A percentile compares a stretch with the other conserved stretches of the same genome.
Evolutionary conservation across 2,329 filamentous ascomycete species (phyloP).

Genomic region (Amphichorda felina): DNA sequence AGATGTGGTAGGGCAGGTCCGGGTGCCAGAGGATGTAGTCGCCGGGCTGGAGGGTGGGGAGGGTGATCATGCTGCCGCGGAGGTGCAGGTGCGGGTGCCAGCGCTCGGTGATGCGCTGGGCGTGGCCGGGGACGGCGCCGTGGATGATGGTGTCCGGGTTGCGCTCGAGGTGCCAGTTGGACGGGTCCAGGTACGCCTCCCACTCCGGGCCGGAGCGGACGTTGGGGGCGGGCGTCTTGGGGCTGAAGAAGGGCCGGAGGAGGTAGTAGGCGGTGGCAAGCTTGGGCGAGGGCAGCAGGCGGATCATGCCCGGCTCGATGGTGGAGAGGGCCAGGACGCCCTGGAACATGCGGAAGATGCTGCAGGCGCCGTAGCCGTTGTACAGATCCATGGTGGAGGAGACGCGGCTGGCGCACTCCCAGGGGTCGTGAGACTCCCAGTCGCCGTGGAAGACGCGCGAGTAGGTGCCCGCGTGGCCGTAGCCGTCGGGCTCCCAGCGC

Average conservation of each 20-base stretch:
- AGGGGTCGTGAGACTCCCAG: slow-evolving; percentile 45
- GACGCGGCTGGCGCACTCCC: slow-evolving; percentile 40
- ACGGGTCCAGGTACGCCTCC: slow-evolving; percentile 36
- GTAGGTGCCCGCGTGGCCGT: slow-evolving; percentile 46
- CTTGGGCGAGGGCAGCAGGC: slow-evolving; percentile 60
- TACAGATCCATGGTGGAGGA: slow-evolving; percentile 43
- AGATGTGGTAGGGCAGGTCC: slow-evolving; percentile 44
- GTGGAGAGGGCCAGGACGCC: slow-evolving; percentile 41
- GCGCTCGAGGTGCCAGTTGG: slow-evolving; percentile 31
- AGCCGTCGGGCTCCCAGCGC: slow-evolving; percentile 59
- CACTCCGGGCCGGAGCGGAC: slow-evolving; percentile 27
- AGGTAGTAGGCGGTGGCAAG: slow-evolving; percentile 69
- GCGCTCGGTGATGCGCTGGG: slow-evolving; percentile 43
- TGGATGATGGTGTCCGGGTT: slow-evolving; percentile 44
- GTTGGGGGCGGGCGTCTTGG: slow-evolving; percentile 28
- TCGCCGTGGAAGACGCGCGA: slow-evolving; percentile 38
- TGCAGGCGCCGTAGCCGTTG: slow-evolving; percentile 44
- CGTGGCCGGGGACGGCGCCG: slow-evolving; percentile 44
- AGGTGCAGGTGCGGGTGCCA: slow-evolving; percentile 47
- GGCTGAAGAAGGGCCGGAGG: slow-evolving; percentile 44
- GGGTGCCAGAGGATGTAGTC: slow-evolving; percentile 50
- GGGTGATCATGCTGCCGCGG: slow-evolving; percentile 39
- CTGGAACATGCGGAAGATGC: slow-evolving; percentile 48
- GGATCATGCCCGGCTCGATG: slow-evolving; percentile 56
- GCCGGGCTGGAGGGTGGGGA: slow-evolving; percentile 40